These are phyloP conservation scores for Geranomyces michiganensis DNA, from an alignment of 192 early-diverging fungal genomes.

Conservation along the genomic window DNA sequence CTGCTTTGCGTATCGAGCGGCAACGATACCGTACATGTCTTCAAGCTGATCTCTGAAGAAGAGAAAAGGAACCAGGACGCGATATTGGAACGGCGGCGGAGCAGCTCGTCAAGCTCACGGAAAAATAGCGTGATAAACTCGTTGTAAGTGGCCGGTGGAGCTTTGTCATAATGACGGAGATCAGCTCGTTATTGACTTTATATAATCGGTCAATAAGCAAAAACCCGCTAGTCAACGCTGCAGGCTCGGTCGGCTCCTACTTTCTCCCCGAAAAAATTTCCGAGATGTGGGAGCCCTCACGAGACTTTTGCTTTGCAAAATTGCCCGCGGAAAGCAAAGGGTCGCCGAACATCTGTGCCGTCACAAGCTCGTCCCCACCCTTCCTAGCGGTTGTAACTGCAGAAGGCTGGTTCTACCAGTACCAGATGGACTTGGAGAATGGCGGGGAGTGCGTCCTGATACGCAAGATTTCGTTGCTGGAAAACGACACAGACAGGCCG, in stretches of 20 bases:
- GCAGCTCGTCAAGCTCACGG: background rate
- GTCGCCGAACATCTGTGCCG: constrained; percentile 48
- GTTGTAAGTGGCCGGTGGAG: constrained; percentile 31
- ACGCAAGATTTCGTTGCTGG: constrained; percentile 4
- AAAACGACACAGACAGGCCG: background rate
- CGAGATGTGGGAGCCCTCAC: constrained; percentile 92
- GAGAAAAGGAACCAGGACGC: constrained; percentile 4
- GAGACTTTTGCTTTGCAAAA: constrained; percentile 94
- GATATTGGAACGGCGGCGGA: background rate
- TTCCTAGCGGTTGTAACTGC: constrained; percentile 84
- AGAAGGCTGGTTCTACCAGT: constrained; percentile 90
- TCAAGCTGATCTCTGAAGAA: constrained; percentile 61
- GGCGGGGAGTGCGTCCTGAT: constrained; percentile 69
- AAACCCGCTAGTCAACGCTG: constrained; percentile 39
- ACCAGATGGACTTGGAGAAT: constrained; percentile 81
- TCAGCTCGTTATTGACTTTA: background rate
- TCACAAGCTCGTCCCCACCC: constrained; percentile 27
- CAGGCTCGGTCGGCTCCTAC: constrained; percentile 81
- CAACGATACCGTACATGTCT: constrained; percentile 96
- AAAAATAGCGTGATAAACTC: constrained; percentile 36
- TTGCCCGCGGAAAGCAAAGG: constrained; percentile 57
- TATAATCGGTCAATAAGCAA: constrained; percentile 35
- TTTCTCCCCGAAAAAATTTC: constrained; percentile 79
- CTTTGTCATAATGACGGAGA: background rate
- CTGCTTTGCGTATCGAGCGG: constrained; percentile 85